Base-by-base conservation (phyloP, 495 filamentous ascomycete genomes). In the Hypoxylon fragiforme region DNA sequence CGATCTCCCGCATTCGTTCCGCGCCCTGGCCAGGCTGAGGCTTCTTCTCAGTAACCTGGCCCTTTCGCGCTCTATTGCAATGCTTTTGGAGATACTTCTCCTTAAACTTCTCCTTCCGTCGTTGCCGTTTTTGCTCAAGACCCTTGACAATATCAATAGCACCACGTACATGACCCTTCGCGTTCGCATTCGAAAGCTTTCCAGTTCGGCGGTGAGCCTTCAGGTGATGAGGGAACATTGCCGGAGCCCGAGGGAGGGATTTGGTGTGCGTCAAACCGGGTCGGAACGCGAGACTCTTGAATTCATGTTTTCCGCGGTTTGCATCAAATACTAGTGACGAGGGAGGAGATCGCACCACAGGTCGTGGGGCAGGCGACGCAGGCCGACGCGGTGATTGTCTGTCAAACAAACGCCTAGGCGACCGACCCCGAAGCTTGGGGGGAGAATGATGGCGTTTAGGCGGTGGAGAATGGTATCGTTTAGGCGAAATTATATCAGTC, bases 141-240 rank as follows among this genome's bases (percentile, higher is more conserved):
- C 94, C 94, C 66, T 95, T 91, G 71, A 96, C 90, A 57, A 98
- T 97, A 66, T 97, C 95, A 59, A 97, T 92, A 21, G 94, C 91
- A 37, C 91, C 90, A 54, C 94, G 83, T 20, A 81, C 81, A 54
- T 88, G 84, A 19, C 77, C 55, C 9, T 39, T 41, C 16, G 51
- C 11, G n/a, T 51, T 82, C 76, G 36, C 46, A 32, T 49, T 67
- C 24, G 50, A 61, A 19, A 50, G 20, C 54, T 70, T 54, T 48
- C 61, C 13, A 43, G 51, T 15, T 44, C 68, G 43, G 50, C 57
- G 54, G 36, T 70, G 62, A 56, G 60, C 52, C 50, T 74, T 76
- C 15, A 69, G 47, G 21, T 75, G 70, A 14, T 78, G 72, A 60
- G 82, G 81, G 70, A 91, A 90, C 42, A 86, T 78, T 62, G 85